These are phyloP conservation scores for Ceratobasidium sp. DNA, from an alignment of 1,284 basidiomycete species.

Conservation along the genomic window DNA sequence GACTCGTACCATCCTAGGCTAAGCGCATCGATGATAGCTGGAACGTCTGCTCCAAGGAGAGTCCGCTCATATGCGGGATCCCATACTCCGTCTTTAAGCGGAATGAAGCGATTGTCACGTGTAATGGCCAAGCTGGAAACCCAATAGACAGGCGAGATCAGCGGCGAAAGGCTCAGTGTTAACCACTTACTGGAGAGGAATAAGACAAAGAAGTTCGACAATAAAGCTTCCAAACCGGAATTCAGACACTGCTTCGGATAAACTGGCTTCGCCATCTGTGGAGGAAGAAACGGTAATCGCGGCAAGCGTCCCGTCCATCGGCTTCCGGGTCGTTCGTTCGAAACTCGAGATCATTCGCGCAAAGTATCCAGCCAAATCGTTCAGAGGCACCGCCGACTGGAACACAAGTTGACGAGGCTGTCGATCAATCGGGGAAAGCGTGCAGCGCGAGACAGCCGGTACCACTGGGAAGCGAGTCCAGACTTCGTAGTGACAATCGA, in stretches of 20 bases:
- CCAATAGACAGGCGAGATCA: not conserved
- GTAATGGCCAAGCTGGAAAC: conserved; percentile 56
- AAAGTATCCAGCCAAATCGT: conserved; percentile 55
- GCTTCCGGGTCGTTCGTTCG: conserved; percentile 60
- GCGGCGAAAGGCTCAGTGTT: no score
- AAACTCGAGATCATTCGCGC: conserved; percentile 57
- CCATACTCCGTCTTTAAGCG: conserved; percentile 66
- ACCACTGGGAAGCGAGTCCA: conserved; percentile 70
- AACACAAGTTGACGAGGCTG: conserved; percentile 53
- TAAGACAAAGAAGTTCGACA: conserved; percentile 40
- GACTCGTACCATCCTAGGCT: conserved; percentile 73
- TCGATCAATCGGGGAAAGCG: conserved; percentile 52
- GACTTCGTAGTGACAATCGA: conserved; percentile 65
- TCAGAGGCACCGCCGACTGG: conserved; percentile 52
- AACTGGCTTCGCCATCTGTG: not conserved
- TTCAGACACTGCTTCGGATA: not conserved
- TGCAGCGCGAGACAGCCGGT: conserved; percentile 55
- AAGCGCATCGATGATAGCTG: conserved; percentile 60
- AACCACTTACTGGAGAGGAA: conserved; percentile 38
- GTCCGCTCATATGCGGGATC: conserved; percentile 60
- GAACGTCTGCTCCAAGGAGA: conserved; percentile 65
- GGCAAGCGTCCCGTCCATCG: conserved; percentile 56
- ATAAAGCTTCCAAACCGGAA: conserved; percentile 40
- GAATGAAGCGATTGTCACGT: conserved; percentile 66
- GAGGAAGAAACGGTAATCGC: conserved; percentile 47